Evolutionary conservation across 495 filamentous ascomycete species (phyloP), one percentile per base, ranked within the genome.

Genomic region (Tetracladium setigerum): DNA sequence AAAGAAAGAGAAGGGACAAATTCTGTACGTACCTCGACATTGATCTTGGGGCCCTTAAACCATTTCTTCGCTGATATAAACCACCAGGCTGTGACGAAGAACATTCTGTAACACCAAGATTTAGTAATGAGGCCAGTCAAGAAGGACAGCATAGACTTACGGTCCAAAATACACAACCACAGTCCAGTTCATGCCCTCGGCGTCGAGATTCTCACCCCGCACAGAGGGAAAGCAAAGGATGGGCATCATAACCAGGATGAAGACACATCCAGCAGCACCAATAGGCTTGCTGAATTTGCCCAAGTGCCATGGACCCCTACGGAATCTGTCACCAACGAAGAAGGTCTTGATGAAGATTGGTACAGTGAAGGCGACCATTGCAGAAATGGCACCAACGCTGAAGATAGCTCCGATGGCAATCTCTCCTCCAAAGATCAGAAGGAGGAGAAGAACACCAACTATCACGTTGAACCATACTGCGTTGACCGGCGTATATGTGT

Each of bases 281-380:
- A 86, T 78, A 13, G 73, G 75, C 22, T 73, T 62, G 31, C 78
- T 79, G 47, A 74, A 76, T 13, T 67, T 70, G 17, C 85, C 85
- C 22, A 89, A 62, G 61, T 89, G 74, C 85, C 85, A 89, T 1
- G 85, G 85, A 1, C 85, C 85, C 16, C 71, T 68, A 15, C 80
- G 72, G 62, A 89, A 89, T 2, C 77, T 62, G 50, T 84, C 66
- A 0, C 84, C 81, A 5, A 87, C 84, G 55, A 88, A 82, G 60
- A 84, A 85, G 1, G 84, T 78, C 14, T 79, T 73, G 55, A 89
- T 86, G 59, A 78, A 77, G 58, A 89, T 87, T 16, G 85, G 85
- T 30, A 81, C 80, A 2, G 78, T 78, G 60, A 89, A 89, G 14
- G 85, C 84, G 44, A 85, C 71, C 55, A 83, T 87, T 11, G 83